A percentile compares a stretch with the other conserved stretches of the same genome.
phyloP scores from a whole-genome alignment of 768 basidiomycete genomes.

The Mrakia frigida region DNA sequence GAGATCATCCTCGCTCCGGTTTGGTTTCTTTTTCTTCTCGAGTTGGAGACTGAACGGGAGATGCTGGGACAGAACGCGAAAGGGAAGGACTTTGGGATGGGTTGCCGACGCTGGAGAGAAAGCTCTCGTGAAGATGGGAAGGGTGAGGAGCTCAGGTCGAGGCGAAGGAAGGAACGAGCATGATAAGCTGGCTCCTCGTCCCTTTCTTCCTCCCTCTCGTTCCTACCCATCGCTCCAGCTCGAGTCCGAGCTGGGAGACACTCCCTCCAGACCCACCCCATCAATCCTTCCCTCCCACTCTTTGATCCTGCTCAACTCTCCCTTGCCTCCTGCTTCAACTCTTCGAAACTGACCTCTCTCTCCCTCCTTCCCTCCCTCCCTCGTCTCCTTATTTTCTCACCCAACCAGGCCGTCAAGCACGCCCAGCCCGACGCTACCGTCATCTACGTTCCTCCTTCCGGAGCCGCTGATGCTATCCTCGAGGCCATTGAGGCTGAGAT shows the following conservation, averaged over 20 bases:
- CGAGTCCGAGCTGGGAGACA: too few species aligned
- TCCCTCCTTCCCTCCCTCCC: not conserved
- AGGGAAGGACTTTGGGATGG: not conserved
- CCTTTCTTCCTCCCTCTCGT: not conserved
- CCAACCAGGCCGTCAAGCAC: constrained; percentile 70
- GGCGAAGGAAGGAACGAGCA: not conserved
- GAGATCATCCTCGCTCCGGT: too few species aligned
- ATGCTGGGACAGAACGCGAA: not conserved
- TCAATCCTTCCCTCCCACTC: too few species aligned
- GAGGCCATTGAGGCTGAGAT: constrained; percentile 99
- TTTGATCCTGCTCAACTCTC: too few species aligned
- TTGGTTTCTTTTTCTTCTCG: not conserved
- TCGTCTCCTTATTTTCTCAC: not conserved
- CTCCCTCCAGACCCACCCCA: too few species aligned
- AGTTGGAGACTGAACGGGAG: not conserved
- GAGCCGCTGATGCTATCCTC: constrained; percentile 92
- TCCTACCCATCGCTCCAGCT: not conserved
- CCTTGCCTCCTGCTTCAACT: not conserved
- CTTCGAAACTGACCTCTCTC: not conserved
- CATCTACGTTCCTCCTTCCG: constrained; percentile 96
- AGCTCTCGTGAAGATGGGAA: not conserved
- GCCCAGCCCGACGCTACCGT: constrained; percentile 87
- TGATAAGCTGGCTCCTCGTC: not conserved
- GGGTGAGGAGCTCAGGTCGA: not conserved
- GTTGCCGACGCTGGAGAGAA: not conserved